Conservation (phyloP, 345 rosid species). For the Eucalyptus paniculata region DNA sequence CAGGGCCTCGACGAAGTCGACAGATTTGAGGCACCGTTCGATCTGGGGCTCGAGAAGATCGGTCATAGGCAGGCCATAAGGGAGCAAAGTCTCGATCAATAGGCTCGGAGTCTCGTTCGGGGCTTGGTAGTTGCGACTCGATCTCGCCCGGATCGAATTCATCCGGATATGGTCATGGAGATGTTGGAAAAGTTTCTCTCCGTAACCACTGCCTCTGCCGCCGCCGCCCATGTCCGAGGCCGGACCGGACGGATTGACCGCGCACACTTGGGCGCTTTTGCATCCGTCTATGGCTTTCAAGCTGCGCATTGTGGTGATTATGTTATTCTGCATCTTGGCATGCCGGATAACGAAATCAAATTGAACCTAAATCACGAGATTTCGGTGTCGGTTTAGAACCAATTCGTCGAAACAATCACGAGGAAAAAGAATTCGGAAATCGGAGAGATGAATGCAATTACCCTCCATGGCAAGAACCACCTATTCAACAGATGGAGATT, state of each 20-base stretch:
- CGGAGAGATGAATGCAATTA: not conserved
- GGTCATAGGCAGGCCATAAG: slow-evolving; percentile 57
- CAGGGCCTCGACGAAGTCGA: slow-evolving; percentile 53
- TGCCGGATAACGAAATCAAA: not conserved
- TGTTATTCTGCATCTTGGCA: slow-evolving; percentile 59
- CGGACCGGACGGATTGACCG: slow-evolving; percentile 36
- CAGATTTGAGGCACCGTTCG: slow-evolving; percentile 52
- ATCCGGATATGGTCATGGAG: slow-evolving; percentile 59
- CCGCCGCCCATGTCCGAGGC: not conserved
- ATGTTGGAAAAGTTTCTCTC: slow-evolving; percentile 63
- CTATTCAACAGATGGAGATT: not conserved
- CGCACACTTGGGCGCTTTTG: slow-evolving; percentile 62
- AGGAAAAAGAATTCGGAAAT: not conserved
- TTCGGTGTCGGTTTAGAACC: not conserved
- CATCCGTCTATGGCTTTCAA: slow-evolving; percentile 73
- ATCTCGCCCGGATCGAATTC: slow-evolving; percentile 44
- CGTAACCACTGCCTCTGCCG: slow-evolving; percentile 18
- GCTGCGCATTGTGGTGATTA: slow-evolving; percentile 83
- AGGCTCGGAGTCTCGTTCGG: not conserved
- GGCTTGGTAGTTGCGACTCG: slow-evolving; percentile 19
- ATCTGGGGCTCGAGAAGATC: slow-evolving; percentile 74
- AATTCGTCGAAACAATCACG: not conserved
- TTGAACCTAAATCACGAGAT: not conserved
- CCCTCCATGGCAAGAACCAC: not conserved
- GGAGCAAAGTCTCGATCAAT: slow-evolving; percentile 41